Evolutionary conservation across 306 rosid species (phyloP).

Genomic region (Elaeagnus macrophylla): DNA sequence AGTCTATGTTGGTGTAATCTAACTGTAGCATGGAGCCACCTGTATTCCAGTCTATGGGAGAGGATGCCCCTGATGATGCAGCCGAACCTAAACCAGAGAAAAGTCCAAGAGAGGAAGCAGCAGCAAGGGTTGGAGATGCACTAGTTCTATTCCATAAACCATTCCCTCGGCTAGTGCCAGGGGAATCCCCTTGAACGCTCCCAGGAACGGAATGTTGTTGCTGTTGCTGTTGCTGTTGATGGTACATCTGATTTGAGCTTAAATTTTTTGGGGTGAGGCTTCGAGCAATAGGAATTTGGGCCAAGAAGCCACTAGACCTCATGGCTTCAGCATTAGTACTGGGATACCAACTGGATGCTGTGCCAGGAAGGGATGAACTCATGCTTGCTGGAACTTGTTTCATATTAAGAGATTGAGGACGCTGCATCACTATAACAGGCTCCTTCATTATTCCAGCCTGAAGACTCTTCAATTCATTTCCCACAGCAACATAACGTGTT

Average conservation of each 20-base stretch:
- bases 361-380: conserved; percentile 60
- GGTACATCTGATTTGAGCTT: conserved; percentile 61
- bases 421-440: conserved; percentile 66
- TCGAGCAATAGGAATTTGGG: conserved; percentile 49
- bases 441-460: conserved; percentile 63
- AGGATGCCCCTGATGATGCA: conserved; percentile 64
- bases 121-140: conserved; percentile 59
- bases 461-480: conserved; percentile 56
- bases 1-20: conserved; percentile 77
- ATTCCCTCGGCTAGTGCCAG: conserved; percentile 48
- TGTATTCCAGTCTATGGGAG: conserved; percentile 83
- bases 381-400: conserved; percentile 58
- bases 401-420: conserved; percentile 59
- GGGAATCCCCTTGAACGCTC: conserved; percentile 48
- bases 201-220: conserved; percentile 48
- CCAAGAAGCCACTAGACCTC: conserved; percentile 53
- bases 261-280: conserved; percentile 48
- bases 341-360: conserved; percentile 60
- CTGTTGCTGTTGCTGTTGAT: conserved; percentile 66
- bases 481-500: conserved; percentile 44
- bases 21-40: conserved; percentile 54
- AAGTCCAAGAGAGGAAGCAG: conserved; percentile 89
- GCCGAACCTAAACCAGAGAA: conserved; percentile 77
- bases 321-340: conserved; percentile 38
- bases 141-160: conserved; percentile 51